Percentiles rank a stretch among this genome's conserved stretches.
These are phyloP conservation scores for Ceriops tagal DNA, from an alignment of 345 rosid genomes.

Conservation along the genomic window DNA sequence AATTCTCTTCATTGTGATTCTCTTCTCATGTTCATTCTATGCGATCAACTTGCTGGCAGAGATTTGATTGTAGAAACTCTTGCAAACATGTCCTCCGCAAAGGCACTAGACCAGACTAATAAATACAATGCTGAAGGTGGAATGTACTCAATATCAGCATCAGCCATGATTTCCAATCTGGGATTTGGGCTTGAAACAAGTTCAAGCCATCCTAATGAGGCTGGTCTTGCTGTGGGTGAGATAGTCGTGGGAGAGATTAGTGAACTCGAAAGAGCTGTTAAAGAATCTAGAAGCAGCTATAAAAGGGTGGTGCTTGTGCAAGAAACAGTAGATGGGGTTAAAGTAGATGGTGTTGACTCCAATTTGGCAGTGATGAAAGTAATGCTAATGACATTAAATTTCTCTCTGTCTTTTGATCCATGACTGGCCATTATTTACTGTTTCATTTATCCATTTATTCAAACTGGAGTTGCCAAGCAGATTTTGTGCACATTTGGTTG, in stretches of 20 bases:
- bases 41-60: constrained; percentile 96
- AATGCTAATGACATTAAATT: constrained; percentile 6
- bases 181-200: constrained; percentile 70
- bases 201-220: constrained; percentile 44
- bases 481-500: no score
- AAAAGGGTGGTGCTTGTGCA: constrained; percentile 69
- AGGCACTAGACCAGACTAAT: constrained; percentile 43
- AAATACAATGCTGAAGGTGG: constrained; percentile 41
- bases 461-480: no score
- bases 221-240: constrained; percentile 68
- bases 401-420: no score
- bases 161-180: constrained; percentile 66
- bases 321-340: constrained; percentile 83
- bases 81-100: constrained; percentile 58
- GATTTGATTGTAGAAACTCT: constrained; percentile 85
- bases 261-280: constrained; percentile 72
- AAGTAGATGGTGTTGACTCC: constrained; percentile 91
- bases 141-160: constrained; percentile 72
- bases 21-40: constrained; percentile 83
- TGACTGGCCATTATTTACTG: no score
- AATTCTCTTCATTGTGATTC: constrained; percentile 36
- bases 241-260: constrained; percentile 81
- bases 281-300: constrained; percentile 73
- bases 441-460: no score
- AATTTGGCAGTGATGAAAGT: constrained; percentile 99